phyloP scores from a whole-genome alignment of 495 filamentous ascomycete genomes.

The Achaetomiella virescens region DNA sequence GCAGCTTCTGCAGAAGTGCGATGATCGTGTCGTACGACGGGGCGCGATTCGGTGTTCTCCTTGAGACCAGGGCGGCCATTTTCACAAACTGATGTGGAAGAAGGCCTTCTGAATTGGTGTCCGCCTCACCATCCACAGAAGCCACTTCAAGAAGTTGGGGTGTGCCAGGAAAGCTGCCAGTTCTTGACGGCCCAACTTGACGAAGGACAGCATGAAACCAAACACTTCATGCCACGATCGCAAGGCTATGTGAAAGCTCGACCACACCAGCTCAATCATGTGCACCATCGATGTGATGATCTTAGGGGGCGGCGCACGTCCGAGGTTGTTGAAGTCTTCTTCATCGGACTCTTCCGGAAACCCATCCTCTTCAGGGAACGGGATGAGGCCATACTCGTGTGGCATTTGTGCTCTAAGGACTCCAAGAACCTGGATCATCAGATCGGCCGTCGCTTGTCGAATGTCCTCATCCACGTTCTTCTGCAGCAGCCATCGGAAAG shows the following conservation, averaged over 20 bases:
- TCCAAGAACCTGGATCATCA: conserved; percentile 51
- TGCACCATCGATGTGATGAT: conserved; percentile 31
- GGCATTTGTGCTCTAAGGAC: conserved; percentile 43
- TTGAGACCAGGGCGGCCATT: conserved; percentile 40
- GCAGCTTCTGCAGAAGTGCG: conserved; percentile 46
- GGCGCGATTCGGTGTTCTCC: conserved; percentile 45
- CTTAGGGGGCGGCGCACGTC: conserved; percentile 22
- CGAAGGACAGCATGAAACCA: conserved; percentile 56
- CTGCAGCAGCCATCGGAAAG: conserved; percentile 61
- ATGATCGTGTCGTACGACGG: conserved; percentile 49
- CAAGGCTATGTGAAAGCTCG: conserved; percentile 45
- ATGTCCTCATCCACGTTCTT: conserved; percentile 55
- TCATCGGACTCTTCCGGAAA: too few species aligned
- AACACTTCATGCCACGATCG: conserved; percentile 81
- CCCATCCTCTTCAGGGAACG: background rate
- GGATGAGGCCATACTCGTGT: conserved; percentile 34
- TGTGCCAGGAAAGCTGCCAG: conserved; percentile 47
- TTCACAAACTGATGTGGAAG: conserved; percentile 36
- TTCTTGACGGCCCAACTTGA: conserved; percentile 50
- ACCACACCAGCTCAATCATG: conserved; percentile 51
- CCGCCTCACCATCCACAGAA: conserved; percentile 59
- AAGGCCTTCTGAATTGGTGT: conserved; percentile 36
- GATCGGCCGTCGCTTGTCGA: conserved; percentile 49
- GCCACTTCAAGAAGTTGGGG: conserved; percentile 47
- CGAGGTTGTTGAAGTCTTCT: conserved; percentile 27